Evolutionary conservation across 352 stramenopile species (phyloP), one percentile per base, ranked within the genome.

Genomic region (Pythium dissotocum): DNA sequence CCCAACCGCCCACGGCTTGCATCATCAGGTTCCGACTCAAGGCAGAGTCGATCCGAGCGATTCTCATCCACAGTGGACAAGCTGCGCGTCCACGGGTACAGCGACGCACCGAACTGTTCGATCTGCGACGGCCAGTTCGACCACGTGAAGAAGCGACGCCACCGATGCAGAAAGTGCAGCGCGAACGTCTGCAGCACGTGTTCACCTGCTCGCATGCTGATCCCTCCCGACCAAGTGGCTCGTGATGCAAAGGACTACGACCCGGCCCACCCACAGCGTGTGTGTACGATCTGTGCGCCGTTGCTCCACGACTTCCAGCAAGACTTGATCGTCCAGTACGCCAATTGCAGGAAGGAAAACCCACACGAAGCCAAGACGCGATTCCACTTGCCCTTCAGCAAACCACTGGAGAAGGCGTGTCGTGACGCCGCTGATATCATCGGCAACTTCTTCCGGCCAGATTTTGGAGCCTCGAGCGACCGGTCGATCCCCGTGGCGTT

Each of bases 81-180:
- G 69, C 64, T 72, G 42, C 71, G 60, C 24, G 71, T 82, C 33
- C 78, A 63, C 55, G 76, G 83, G 8, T 83, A 88, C 68, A 64
- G 67, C 0, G 81, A 92, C 59, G 80, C 86, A 58, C 75, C 80
- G 3, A 82, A 71, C 49, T 95, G 87, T 54, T 84, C 83, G 42
- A 92, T 95, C 66, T 95, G 87, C 64, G 89, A 78, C 42, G 82
- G 84, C n/a, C 70, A 77, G 9, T 95, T 95, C 56, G 87, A 95
- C 21, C 69, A 69, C 21, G 63, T 95, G 6, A 88, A 90, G 65
- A 78, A 85, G 32, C 80, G 85, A 1, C 75, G 82, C 46, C 87
- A 93, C 40, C 79, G 80, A 16, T 95, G 87, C 61, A 72, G 87
- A 35, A 93, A 93, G 56, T 95, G 87, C 64, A 80, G 82, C 7